These are phyloP conservation scores for Populus hybrid DNA, from an alignment of 441 rosid genomes.

Conservation along the genomic window DNA sequence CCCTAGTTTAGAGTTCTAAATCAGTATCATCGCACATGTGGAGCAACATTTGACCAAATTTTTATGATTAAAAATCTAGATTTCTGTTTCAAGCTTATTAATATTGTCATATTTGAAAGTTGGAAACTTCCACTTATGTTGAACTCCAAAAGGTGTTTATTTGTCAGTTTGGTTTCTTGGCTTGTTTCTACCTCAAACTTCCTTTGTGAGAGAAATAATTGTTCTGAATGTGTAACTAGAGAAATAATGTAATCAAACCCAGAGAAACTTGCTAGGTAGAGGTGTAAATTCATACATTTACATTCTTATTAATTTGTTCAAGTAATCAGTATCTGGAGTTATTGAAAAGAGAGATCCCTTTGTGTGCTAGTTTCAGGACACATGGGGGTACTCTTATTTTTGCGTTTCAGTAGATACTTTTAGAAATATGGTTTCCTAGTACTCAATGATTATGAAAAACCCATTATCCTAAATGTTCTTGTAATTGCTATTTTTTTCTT, in stretches of 20 bases:
- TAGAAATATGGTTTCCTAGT: not conserved
- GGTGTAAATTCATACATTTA: not conserved
- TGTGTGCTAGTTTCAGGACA: not conserved
- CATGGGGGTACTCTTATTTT: not conserved
- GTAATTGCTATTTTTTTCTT: not conserved
- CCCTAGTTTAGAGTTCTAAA: not conserved
- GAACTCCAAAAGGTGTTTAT: not conserved
- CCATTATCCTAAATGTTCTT: not conserved
- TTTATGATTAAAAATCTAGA: not conserved
- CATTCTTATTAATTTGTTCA: not conserved
- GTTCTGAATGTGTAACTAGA: not conserved
- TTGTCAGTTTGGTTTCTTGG: not conserved
- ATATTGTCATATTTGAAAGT: not conserved
- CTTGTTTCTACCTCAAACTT: not conserved
- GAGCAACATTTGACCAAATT: not conserved
- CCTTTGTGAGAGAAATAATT: not conserved
- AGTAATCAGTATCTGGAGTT: not conserved
- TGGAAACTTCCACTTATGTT: not conserved
- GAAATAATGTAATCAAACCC: not conserved
- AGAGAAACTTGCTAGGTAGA: not conserved
- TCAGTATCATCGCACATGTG: not conserved
- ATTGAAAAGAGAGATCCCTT: not conserved
- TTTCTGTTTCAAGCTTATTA: not conserved
- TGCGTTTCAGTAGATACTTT: not conserved
- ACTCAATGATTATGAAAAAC: not conserved